Percentiles rank a stretch among this genome's conserved stretches.
Evolutionary conservation across 192 early-diverging fungal species (phyloP).

Genomic region (Helicostylum pulchrum): DNA sequence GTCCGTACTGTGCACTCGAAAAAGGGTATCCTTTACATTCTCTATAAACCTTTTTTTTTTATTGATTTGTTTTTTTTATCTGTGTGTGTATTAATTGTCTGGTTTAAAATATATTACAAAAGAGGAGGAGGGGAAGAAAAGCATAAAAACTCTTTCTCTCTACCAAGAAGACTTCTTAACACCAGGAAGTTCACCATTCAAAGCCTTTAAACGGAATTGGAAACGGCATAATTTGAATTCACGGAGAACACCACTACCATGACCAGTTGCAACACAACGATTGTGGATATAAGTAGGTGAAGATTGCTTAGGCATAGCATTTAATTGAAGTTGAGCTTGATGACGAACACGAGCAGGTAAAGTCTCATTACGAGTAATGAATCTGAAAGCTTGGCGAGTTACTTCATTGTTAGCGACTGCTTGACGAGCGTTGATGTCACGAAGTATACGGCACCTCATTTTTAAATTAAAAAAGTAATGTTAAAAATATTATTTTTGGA

Average conservation of each 20-base stretch:
- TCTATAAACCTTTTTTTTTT: background rate
- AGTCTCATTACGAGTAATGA: constrained; percentile 73
- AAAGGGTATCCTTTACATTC: background rate
- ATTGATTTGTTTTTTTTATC: background rate
- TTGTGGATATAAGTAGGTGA: constrained; percentile 65
- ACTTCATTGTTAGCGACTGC: constrained; percentile 66
- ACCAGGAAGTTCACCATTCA: constrained; percentile 76
- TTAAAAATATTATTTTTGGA: too few relatives aligned
- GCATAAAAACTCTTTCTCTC: constrained; percentile 17
- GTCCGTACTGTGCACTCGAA: background rate
- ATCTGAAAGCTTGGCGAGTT: constrained; percentile 71
- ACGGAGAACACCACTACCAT: constrained; percentile 71
- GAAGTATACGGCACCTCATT: constrained; percentile 54
- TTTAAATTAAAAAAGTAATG: background rate
- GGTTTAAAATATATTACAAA: constrained; percentile 2
- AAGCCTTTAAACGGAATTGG: constrained; percentile 77
- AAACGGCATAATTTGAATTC: constrained; percentile 73
- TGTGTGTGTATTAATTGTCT: background rate
- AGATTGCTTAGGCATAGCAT: constrained; percentile 62
- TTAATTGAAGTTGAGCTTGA: constrained; percentile 72
- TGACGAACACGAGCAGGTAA: constrained; percentile 69
- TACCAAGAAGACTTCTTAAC: constrained; percentile 83
- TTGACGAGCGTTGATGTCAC: constrained; percentile 69
- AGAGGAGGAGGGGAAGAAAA: background rate
- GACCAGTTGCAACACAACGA: constrained; percentile 72